Evolutionary conservation across 75 land plant species (phyloP).

Genomic region (Pinus tabuliformis): DNA sequence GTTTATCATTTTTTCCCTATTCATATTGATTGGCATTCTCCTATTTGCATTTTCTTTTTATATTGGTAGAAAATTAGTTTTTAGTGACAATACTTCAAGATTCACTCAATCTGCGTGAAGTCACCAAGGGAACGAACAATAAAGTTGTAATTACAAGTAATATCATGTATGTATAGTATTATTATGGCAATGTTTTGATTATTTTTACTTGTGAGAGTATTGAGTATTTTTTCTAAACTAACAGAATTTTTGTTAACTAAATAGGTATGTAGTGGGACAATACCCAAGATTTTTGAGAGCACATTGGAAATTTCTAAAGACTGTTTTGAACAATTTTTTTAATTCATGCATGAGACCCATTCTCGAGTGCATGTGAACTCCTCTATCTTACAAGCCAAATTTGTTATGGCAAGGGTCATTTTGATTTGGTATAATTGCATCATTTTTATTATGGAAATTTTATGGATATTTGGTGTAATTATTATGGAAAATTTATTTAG

Average conservation of each 20-base stretch:
- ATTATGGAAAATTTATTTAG: neutral
- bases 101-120: slow-evolving; percentile 89
- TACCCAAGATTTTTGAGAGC: slow-evolving; percentile 46
- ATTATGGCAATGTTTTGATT: neutral
- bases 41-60: neutral
- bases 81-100: slow-evolving; percentile 95
- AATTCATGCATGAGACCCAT: slow-evolving; percentile 99
- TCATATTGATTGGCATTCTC: no score
- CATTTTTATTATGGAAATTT: no score
- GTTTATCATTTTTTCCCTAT: no score
- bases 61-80: slow-evolving; percentile 83
- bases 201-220: neutral
- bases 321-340: slow-evolving; percentile 96
- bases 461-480: no score
- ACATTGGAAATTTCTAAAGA: slow-evolving; percentile 97
- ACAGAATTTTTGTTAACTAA: neutral
- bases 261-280: no score
- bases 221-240: slow-evolving; percentile 5
- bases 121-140: slow-evolving; percentile 96
- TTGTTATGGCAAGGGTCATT: neutral
- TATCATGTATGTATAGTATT: slow-evolving; percentile 64
- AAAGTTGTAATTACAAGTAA: slow-evolving; percentile 99
- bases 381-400: neutral
- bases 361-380: slow-evolving; percentile 89
- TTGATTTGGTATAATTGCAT: neutral